These are phyloP conservation scores for Raphanus sativus DNA, from an alignment of 345 rosid genomes.

Conservation along the genomic window DNA sequence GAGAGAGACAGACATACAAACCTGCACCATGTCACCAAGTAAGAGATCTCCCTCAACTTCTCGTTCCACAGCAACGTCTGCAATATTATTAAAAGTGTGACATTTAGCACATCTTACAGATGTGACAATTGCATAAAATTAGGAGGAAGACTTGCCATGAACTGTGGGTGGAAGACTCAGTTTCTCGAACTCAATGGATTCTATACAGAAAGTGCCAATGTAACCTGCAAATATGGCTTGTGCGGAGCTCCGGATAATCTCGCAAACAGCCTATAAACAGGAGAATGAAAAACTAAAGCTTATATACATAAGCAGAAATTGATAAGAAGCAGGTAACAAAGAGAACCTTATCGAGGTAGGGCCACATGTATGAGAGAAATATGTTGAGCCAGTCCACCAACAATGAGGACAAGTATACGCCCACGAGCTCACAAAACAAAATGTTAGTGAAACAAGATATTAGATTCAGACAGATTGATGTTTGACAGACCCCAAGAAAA, in stretches of 20 bases:
- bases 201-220: slow-evolving; percentile 47
- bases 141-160: slow-evolving; percentile 45
- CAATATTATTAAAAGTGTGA: neutral
- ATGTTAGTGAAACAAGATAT: no score
- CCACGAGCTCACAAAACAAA: no score
- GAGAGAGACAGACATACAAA: slow-evolving; percentile 14
- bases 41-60: slow-evolving; percentile 91
- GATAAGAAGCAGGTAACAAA: neutral
- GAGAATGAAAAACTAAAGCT: neutral
- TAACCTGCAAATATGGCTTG: slow-evolving; percentile 63
- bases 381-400: slow-evolving; percentile 68
- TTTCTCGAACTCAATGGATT: slow-evolving; percentile 53
- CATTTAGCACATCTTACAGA: neutral
- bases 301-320: neutral
- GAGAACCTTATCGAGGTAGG: slow-evolving; percentile 69
- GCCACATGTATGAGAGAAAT: slow-evolving; percentile 66
- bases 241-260: slow-evolving; percentile 45
- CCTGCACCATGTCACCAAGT: slow-evolving; percentile 98
- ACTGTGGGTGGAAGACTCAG: slow-evolving; percentile 62
- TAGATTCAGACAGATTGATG: no score
- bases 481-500: no score
- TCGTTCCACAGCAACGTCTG: slow-evolving; percentile 81
- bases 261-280: slow-evolving; percentile 54
- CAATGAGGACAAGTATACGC: no score
- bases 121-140: neutral